Evolutionary conservation across 2,329 filamentous ascomycete species (phyloP).

Genomic region (Epichloe baconii): DNA sequence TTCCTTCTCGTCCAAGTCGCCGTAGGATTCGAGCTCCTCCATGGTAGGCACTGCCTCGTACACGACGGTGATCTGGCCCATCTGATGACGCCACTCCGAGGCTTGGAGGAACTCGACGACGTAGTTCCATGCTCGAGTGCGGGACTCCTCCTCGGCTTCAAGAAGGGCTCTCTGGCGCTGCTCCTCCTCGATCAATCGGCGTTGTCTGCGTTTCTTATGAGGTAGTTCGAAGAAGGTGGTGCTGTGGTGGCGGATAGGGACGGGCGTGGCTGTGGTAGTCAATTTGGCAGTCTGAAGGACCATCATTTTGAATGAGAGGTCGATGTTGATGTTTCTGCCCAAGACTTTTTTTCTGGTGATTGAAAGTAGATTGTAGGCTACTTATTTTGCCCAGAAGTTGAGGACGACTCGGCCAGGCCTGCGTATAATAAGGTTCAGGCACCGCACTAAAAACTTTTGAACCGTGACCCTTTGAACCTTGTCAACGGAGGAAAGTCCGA

Average conservation of each 20-base stretch:
- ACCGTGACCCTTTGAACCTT: background rate
- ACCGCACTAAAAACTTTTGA: background rate
- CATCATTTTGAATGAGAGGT: constrained; percentile 1
- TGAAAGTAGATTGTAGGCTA: background rate
- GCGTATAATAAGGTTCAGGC: background rate
- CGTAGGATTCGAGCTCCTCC: constrained; percentile 20
- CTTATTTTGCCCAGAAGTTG: background rate
- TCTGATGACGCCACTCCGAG: constrained; percentile 18
- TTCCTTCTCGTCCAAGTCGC: constrained; percentile 19
- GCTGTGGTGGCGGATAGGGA: constrained; percentile 6
- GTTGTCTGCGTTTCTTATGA: constrained; percentile 11
- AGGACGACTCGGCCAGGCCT: background rate
- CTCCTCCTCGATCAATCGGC: constrained; percentile 10
- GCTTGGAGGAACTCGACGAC: constrained; percentile 18
- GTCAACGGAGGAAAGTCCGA: background rate
- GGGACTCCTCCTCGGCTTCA: constrained; percentile 18
- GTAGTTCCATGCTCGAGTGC: constrained; percentile 19
- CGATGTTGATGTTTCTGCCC: background rate
- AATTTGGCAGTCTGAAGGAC: constrained; percentile 2
- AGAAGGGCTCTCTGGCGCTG: constrained; percentile 12
- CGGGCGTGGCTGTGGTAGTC: constrained; percentile 4
- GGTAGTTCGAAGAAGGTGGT: constrained; percentile 13
- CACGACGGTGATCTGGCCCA: constrained; percentile 21
- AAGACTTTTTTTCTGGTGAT: background rate
- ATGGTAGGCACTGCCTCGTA: constrained; percentile 21